Conservation (phyloP, 768 basidiomycete species). For the Xanthoconium stramineum region DNA sequence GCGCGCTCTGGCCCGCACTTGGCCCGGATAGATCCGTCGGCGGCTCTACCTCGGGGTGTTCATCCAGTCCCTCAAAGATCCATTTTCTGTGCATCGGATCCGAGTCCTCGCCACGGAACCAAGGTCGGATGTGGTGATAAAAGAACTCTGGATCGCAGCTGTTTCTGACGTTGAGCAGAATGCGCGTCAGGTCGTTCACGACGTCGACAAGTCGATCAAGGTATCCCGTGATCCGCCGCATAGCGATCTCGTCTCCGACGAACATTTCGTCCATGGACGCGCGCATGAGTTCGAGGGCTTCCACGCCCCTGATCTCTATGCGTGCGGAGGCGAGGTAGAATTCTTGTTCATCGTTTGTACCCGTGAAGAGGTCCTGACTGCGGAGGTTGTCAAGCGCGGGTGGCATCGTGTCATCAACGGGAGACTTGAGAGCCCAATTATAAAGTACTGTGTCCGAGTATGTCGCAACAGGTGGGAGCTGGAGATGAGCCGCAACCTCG, state of each 20-base stretch:
- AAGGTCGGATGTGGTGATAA: constrained; percentile 71
- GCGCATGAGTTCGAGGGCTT: constrained; percentile 83
- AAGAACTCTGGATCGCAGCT: constrained; percentile 73
- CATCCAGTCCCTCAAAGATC: constrained; percentile 60
- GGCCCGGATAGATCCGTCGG: constrained; percentile 68
- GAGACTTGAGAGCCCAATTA: constrained; percentile 57
- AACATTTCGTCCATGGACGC: constrained; percentile 85
- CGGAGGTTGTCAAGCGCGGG: constrained; percentile 58
- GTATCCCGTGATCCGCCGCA: constrained; percentile 61
- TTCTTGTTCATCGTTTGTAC: constrained; percentile 74
- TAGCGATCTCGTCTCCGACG: constrained; percentile 64
- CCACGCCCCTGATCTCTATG: constrained; percentile 83
- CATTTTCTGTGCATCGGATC: constrained; percentile 42
- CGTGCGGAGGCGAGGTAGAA: constrained; percentile 86
- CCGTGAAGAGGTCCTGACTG: constrained; percentile 70
- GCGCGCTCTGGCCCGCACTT: constrained; percentile 77
- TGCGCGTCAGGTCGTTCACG: constrained; percentile 57
- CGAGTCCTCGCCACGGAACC: constrained; percentile 74
- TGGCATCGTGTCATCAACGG: constrained; percentile 24
- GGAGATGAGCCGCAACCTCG: constrained; percentile 62
- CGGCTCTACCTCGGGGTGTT: constrained; percentile 39
- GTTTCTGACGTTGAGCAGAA: constrained; percentile 63
- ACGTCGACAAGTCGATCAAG: constrained; percentile 60
- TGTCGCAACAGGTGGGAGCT: constrained; percentile 83
- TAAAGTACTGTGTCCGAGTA: constrained; percentile 92